phyloP scores from a whole-genome alignment of 768 basidiomycete genomes.

The Russula sp. region DNA sequence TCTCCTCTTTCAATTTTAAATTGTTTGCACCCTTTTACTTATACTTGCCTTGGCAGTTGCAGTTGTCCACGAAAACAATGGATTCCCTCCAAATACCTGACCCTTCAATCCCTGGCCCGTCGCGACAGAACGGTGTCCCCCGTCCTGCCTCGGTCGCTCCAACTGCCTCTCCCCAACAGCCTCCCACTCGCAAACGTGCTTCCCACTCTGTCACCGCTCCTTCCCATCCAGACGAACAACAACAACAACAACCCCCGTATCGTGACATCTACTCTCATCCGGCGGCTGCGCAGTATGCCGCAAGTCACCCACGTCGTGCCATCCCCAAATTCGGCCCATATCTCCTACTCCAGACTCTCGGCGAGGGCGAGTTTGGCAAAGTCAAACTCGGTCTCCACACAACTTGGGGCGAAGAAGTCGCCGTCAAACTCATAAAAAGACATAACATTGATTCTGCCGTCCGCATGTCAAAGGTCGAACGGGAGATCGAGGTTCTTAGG shows the following conservation, averaged over 20 bases:
- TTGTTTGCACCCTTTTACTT: too few relatives aligned
- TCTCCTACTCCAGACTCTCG: conserved; percentile 89
- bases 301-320: conserved; percentile 76
- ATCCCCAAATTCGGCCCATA: conserved; percentile 96
- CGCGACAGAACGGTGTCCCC: conserved; percentile 36
- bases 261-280: conserved; percentile 81
- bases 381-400: conserved; percentile 95
- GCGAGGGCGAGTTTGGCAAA: conserved; percentile 98
- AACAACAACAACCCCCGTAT: conserved; percentile 35
- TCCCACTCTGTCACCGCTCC: conserved; percentile 65
- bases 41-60: neutral
- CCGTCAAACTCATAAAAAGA: conserved; percentile 91
- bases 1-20: neutral
- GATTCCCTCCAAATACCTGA: conserved; percentile 43
- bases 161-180: conserved; percentile 41
- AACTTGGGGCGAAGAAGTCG: conserved; percentile 96
- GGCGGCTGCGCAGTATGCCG: conserved; percentile 74
- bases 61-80: conserved; percentile 23
- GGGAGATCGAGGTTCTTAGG: conserved; percentile 95
- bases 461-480: conserved; percentile 90
- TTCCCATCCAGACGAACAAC: conserved; percentile 38
- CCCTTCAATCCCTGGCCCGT: conserved; percentile 39
- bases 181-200: conserved; percentile 50
- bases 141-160: conserved; percentile 58
- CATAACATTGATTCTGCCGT: conserved; percentile 85